Conservation (phyloP, 345 rosid species). For the Microthlaspi erraticum region DNA sequence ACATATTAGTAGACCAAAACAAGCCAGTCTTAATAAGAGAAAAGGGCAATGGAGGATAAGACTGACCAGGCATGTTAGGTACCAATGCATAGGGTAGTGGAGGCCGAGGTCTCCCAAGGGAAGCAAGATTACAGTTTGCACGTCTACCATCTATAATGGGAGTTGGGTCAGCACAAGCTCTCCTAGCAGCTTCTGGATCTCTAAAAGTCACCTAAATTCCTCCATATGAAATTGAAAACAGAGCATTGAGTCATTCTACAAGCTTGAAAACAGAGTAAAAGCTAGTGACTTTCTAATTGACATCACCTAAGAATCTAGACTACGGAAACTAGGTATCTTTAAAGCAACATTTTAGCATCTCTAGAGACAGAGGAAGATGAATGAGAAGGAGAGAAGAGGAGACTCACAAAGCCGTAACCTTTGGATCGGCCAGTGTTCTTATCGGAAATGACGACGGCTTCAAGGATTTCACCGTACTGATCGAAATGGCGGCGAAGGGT, state of each 20-base stretch:
- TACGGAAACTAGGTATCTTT: background rate
- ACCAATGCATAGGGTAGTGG: constrained; percentile 63
- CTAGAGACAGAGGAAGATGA: constrained; percentile 6
- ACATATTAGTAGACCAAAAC: constrained; percentile 4
- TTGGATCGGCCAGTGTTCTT: constrained; percentile 96
- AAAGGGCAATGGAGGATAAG: constrained; percentile 3
- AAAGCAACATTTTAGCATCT: constrained; percentile 21
- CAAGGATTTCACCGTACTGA: constrained; percentile 86
- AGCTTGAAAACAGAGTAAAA: constrained; percentile 1
- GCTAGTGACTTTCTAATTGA: background rate
- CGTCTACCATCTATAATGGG: constrained; percentile 94
- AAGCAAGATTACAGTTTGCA: constrained; percentile 97
- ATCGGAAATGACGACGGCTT: constrained; percentile 92
- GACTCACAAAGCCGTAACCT: constrained; percentile 99
- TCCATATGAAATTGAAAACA: constrained; percentile 64
- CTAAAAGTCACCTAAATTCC: constrained; percentile 94
- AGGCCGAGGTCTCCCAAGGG: constrained; percentile 84
- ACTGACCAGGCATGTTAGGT: constrained; percentile 47
- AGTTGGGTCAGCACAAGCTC: constrained; percentile 90
- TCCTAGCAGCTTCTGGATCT: constrained; percentile 93
- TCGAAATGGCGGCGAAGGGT: constrained; percentile 82
- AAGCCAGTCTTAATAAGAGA: constrained; percentile 10
- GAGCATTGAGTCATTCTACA: constrained; percentile 53
- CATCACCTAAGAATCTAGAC: background rate
- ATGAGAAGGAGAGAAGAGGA: constrained; percentile 25